These are phyloP conservation scores for Aspergillus bertholletiae DNA, from an alignment of 495 filamentous ascomycete genomes.

Conservation along the genomic window DNA sequence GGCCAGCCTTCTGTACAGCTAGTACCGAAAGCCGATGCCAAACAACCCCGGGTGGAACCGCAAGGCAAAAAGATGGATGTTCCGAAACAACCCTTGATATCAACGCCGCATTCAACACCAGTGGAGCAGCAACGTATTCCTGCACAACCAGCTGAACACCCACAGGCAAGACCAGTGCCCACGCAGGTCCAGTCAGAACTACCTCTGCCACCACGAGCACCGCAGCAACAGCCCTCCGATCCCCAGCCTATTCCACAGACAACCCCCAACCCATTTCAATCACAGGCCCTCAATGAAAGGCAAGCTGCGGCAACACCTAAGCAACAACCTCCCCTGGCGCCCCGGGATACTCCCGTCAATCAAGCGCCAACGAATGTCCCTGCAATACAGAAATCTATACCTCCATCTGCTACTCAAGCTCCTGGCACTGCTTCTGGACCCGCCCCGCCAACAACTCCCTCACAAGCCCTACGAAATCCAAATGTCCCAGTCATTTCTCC, in stretches of 20 bases:
- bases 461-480: conserved; percentile 24
- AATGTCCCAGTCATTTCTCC: conserved; percentile 15
- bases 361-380: conserved; percentile 19
- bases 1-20: conserved; percentile 8
- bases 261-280: conserved; percentile 26
- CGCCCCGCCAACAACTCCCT: conserved; percentile 11
- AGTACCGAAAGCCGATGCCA: conserved; percentile 12
- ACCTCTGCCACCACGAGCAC: conserved; percentile 1
- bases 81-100: conserved; percentile 1
- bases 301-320: conserved; percentile 29
- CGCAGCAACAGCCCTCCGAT: conserved; percentile 10
- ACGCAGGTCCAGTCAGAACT: neutral
- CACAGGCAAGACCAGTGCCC: conserved; percentile 4
- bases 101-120: conserved; percentile 4
- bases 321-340: conserved; percentile 29
- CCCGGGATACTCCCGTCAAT: conserved; percentile 9
- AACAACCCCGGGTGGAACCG: conserved; percentile 20
- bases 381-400: conserved; percentile 17
- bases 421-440: conserved; percentile 5
- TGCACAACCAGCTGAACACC: conserved; percentile 8
- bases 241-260: conserved; percentile 18
- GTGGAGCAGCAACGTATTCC: neutral
- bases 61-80: conserved; percentile 8
- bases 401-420: conserved; percentile 13
- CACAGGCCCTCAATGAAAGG: conserved; percentile 33